These are phyloP conservation scores for Pyrenopolyporus hunteri DNA, from an alignment of 495 filamentous ascomycete species.

Conservation along the genomic window DNA sequence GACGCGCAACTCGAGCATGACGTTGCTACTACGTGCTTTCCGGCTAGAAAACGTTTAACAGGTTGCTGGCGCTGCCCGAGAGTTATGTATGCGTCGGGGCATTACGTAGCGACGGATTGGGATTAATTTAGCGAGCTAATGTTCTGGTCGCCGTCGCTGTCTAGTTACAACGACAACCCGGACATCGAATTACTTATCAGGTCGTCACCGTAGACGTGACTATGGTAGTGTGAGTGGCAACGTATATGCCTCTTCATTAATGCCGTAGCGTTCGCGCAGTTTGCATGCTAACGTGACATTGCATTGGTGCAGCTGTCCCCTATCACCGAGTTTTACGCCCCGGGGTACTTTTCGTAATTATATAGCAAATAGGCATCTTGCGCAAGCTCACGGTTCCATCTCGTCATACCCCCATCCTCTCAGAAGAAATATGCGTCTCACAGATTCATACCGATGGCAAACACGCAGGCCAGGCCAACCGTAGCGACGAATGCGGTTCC, in stretches of 20 bases:
- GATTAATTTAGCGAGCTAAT: conserved; percentile 24
- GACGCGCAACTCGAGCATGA: not conserved
- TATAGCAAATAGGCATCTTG: conserved; percentile 14
- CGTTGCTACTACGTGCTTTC: conserved; percentile 1
- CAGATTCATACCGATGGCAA: conserved; percentile 45
- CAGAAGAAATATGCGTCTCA: conserved; percentile 14
- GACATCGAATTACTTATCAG: not conserved
- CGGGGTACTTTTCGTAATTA: conserved; percentile 3
- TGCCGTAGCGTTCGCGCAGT: conserved; percentile 6
- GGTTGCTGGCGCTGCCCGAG: not conserved
- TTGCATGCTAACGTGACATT: conserved; percentile 29
- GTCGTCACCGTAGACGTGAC: not conserved
- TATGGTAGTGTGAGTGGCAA: conserved; percentile 22
- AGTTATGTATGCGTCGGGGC: not conserved
- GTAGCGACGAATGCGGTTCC: conserved; percentile 55
- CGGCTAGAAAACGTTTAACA: conserved; percentile 15
- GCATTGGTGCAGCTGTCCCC: conserved; percentile 22
- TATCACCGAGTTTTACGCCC: conserved; percentile 2
- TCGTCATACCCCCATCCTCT: not conserved
- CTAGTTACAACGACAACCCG: not conserved
- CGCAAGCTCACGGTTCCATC: not conserved
- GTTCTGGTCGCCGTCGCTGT: not conserved
- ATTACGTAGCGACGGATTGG: conserved; percentile 17
- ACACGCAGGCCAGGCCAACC: conserved; percentile 59
- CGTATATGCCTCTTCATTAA: conserved; percentile 6